Percentiles rank a stretch among this genome's conserved stretches.
These are phyloP conservation scores for Thielaviopsis musarum DNA, from an alignment of 2,329 filamentous ascomycete species.

Conservation along the genomic window DNA sequence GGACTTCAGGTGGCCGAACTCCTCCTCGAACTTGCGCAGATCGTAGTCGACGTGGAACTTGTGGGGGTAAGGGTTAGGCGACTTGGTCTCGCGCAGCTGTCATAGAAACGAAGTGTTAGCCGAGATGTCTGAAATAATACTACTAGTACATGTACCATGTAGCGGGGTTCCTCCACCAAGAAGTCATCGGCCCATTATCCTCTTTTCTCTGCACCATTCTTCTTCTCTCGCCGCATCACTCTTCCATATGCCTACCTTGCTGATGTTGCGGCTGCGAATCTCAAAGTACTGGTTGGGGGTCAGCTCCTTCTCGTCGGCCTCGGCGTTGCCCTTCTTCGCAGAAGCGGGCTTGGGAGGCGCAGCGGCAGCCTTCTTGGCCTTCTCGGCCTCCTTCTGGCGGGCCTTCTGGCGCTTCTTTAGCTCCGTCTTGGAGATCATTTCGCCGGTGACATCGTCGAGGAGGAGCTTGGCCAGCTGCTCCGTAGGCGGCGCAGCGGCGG, in stretches of 20 bases:
- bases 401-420: slow-evolving; percentile 94
- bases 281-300: slow-evolving; percentile 70
- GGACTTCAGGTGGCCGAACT: slow-evolving; percentile 70
- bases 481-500: slow-evolving; percentile 24
- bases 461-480: slow-evolving; percentile 54
- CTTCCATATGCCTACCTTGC: slow-evolving; percentile 26
- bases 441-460: slow-evolving; percentile 85
- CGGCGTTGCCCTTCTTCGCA: slow-evolving; percentile 59
- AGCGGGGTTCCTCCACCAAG: neutral
- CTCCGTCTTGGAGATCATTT: slow-evolving; percentile 68
- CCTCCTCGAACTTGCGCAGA: slow-evolving; percentile 58
- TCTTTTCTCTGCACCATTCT: neutral
- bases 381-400: slow-evolving; percentile 72
- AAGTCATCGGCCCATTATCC: neutral
- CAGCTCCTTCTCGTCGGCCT: slow-evolving; percentile 41
- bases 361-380: slow-evolving; percentile 65
- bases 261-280: slow-evolving; percentile 72
- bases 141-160: neutral
- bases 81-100: slow-evolving; percentile 47
- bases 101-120: neutral
- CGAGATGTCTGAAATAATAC: neutral
- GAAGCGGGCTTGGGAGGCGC: slow-evolving; percentile 41
- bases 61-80: slow-evolving; percentile 82
- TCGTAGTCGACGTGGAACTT: slow-evolving; percentile 77
- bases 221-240: neutral